Evolutionary conservation across 352 stramenopile genomes (phyloP).

Genomic region (Pythium plurisporium): DNA sequence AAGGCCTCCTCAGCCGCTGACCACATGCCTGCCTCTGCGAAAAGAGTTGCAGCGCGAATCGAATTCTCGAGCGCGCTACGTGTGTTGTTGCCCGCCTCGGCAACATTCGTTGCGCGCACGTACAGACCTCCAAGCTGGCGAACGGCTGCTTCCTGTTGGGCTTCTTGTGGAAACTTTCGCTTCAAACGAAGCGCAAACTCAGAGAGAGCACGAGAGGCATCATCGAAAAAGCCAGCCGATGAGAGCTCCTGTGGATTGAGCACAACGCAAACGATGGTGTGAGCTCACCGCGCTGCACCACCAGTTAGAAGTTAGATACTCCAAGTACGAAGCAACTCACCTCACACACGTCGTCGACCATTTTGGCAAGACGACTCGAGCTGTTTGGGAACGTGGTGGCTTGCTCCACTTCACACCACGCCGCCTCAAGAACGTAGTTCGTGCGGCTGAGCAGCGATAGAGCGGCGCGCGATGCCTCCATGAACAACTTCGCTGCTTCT

Average conservation of each 20-base stretch:
- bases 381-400: slow-evolving; percentile 31
- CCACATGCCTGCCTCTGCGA: slow-evolving; percentile 53
- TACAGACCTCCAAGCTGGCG: slow-evolving; percentile 32
- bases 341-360: slow-evolving; percentile 52
- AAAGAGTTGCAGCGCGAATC: slow-evolving; percentile 42
- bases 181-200: slow-evolving; percentile 61
- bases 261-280: background rate
- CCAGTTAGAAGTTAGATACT: too few species aligned
- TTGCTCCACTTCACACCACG: slow-evolving; percentile 64
- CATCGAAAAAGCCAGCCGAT: slow-evolving; percentile 58
- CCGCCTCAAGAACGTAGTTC: slow-evolving; percentile 58
- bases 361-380: slow-evolving; percentile 34
- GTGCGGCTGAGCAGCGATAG: slow-evolving; percentile 33
- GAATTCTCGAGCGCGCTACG: slow-evolving; percentile 48
- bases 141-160: slow-evolving; percentile 5
- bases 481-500: slow-evolving; percentile 42
- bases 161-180: slow-evolving; percentile 47
- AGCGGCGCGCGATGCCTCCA: slow-evolving; percentile 40
- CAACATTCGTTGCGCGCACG: slow-evolving; percentile 46
- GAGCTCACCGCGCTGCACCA: too few species aligned
- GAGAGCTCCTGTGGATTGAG: slow-evolving; percentile 33
- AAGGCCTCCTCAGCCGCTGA: slow-evolving; percentile 48
- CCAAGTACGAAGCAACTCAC: slow-evolving; percentile 9
- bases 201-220: slow-evolving; percentile 50
- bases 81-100: slow-evolving; percentile 46